Evolutionary conservation across 78 protist species (phyloP), one percentile per base, ranked within the genome.

Genomic region (Cavenderia fasciculata): DNA sequence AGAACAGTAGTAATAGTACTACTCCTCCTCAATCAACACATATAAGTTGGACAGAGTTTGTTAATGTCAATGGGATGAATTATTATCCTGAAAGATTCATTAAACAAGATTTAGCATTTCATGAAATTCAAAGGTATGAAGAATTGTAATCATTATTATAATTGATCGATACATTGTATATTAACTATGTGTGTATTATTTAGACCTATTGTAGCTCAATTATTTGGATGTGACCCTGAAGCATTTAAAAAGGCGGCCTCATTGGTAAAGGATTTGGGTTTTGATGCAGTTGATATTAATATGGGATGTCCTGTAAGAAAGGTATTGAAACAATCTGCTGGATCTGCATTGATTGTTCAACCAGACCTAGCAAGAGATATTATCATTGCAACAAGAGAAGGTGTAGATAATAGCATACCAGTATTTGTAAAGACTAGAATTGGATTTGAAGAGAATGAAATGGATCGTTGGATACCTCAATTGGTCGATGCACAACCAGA

Each of bases 221-320:
- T 82, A 5, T 82, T 82, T 68, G 90, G 90, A 14, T 14, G 44
- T 29, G 73, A 56, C 25, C 79, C 90, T 33, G 59, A 82, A 0
- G 14, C 49, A 29, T 82, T 82, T 47, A 52, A 43, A 40, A n/a
- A 36, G 10, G 34, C 62, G 19, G 36, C 78, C 0, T 16, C 25
- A 43, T 11, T 82, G 1, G 90, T 74, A 3, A 4, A 19, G 36
- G 47, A 82, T 16, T n/a, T 57, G 54, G 71, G 69, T 14, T 82
- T 52, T 25, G 90, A 82, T 68, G 77, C 65, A 0, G 29, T 82
- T 19, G 90, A 82, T 68, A 68, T 82, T 27, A 82, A 82, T 54
- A 68, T 82, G 77, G 90, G 90, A 14, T 82, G 90, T 68, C 90
- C 90, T 36, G 47, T 49, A 41, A 47, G 90, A 51, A 82, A 82